Base-by-base conservation (phyloP, 2,329 filamentous ascomycete genomes). In the Zasmidium citrigriseum region DNA sequence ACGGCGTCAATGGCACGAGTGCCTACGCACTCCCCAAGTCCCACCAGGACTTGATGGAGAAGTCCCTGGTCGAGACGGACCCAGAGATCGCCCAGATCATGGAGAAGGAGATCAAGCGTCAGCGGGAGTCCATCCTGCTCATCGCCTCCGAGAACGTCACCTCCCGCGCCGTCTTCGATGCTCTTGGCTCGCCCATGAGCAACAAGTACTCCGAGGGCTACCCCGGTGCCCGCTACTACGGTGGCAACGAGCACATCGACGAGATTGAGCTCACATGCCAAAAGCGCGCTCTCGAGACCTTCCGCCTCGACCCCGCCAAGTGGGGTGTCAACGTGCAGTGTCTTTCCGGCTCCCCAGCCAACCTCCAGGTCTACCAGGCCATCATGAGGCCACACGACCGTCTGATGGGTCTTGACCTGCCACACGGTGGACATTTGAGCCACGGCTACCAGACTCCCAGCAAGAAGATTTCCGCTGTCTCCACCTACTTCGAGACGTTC, bases 91-190 rank as follows among this genome's bases (percentile, higher is more conserved):
- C 92, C 67, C 83, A 89, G 81, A 96, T 99, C 80, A 98, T 99
- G 93, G 89, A 91, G 83, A 87, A 90, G 72, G 93, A 98, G 81
- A 89, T 97, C 73, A 87, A 96, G 85, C 91, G 95, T 75, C 95
- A 99, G 83, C 89, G 91, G 78, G 93, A 99, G 84, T 98, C 93
- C 71, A 96, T 99, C 79, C 91, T 98, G 74, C 88, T 99, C 76
- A 99, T 99, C 72, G 93, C 95, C 73, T 98, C 95, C 57, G 95
- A 99, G 83, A 99, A 99, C 84, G 93, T 99, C 80, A 99, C 95
- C 59, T 99, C 95, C 64, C 92, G 93, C 70, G 93, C 95, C 72
- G 95, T 99, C 73, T 96, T 96, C 82, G 93, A 99, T 81, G 95
- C 95, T 61, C 87, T 99, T 67, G 95, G 95, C 72, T 93, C 88